Percentiles rank a stretch among this genome's conserved stretches.
phyloP scores from a whole-genome alignment of 345 rosid genomes.

The Brassica cretica region DNA sequence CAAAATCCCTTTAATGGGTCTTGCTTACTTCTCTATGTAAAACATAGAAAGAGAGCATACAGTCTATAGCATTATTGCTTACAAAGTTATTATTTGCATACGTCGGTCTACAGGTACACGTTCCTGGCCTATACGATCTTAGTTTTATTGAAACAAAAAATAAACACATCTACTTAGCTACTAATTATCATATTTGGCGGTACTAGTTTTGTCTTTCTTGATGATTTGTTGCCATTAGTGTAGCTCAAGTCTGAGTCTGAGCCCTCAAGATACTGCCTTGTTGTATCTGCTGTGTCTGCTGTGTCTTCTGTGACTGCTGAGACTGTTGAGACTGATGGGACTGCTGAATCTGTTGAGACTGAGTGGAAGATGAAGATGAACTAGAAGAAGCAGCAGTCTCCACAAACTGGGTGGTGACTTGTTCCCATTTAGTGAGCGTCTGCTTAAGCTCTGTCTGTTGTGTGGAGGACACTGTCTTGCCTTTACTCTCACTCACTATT shows the following conservation, averaged over 20 bases:
- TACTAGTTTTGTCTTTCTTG: constrained; percentile 16
- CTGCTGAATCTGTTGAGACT: neutral
- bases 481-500: constrained; percentile 13
- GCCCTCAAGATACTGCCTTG: neutral
- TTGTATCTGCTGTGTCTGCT: neutral
- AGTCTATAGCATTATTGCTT: constrained; percentile 14
- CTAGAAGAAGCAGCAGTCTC: constrained; percentile 29
- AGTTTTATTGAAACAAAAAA: constrained; percentile 15
- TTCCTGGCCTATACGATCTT: constrained; percentile 24
- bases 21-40: constrained; percentile 21
- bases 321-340: neutral
- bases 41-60: constrained; percentile 11
- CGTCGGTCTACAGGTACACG: constrained; percentile 19
- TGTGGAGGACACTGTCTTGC: constrained; percentile 15
- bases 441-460: constrained; percentile 34
- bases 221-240: neutral
- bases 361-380: neutral
- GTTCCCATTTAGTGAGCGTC: constrained; percentile 32
- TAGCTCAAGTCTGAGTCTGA: neutral
- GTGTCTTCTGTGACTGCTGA: neutral
- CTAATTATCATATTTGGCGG: constrained; percentile 2
- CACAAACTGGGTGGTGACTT: constrained; percentile 35
- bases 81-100: neutral
- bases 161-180: constrained; percentile 4
- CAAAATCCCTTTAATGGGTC: constrained; percentile 27